Base-by-base conservation (phyloP, 2,329 filamentous ascomycete genomes). In the Alternaria dauci region DNA sequence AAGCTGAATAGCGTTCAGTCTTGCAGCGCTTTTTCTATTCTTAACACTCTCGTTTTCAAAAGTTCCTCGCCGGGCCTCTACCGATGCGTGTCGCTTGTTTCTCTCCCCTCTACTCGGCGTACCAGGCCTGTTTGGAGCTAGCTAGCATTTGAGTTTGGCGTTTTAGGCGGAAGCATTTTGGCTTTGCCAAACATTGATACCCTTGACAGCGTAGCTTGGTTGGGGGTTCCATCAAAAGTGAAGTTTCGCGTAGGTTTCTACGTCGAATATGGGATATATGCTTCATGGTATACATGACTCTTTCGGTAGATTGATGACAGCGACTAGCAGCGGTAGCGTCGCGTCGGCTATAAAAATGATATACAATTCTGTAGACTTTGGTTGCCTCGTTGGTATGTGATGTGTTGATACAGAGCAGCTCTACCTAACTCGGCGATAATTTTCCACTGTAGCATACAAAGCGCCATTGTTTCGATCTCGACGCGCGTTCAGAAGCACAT, bases 191-290 rank as follows among this genome's bases (percentile, higher is more conserved):
- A 43, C 38, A 44, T 30, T 26, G 41, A 56, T 57, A 46, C 55
- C 59, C 55, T 55, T 55, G 41, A 52, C 55, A 59, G 59, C 55
- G 59, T 43, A 51, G 54, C 44, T 56, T 51, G 55, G 55, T 51
- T 61, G 55, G 59, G 59, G 28, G 42, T 61, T 61, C 28, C 30
- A 44, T 52, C 16, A 57, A 57, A 58, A 57, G 58, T 60, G 52
- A 23, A 41, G 14, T 53, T 52, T 58, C 42, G 52, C 41, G 32
- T 47, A 28, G 25, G 23, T 4, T 38, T 47, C 36, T 42, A 46
- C 52, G 52, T 30, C 28, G 52, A 52, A 36, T n/a, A 55, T 28
- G 52, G 52, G 52, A 47, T 46, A 47, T 11, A 55, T 47, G 52
- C 18, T 30, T 55, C 43, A 53, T 44, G 51, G 51, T 34, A 42